Conservation (phyloP, 2,329 filamentous ascomycete genomes). For the Grosmannia serpens region DNA sequence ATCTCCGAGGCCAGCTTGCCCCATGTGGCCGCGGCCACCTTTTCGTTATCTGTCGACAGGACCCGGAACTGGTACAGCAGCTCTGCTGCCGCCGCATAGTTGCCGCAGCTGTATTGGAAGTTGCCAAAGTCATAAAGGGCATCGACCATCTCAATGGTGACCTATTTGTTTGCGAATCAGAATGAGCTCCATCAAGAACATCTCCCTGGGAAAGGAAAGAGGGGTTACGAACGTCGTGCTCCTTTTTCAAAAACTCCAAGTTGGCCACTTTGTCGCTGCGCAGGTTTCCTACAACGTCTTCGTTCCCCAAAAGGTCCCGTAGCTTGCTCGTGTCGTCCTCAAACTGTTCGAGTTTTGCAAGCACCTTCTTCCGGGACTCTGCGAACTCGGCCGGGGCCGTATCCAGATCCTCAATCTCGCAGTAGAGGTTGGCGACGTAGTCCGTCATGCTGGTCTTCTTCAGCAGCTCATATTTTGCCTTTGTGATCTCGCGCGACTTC, state of each 20-base stretch:
- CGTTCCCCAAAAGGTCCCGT: conserved; percentile 71
- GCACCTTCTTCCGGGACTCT: conserved; percentile 79
- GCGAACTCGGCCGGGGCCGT: conserved; percentile 75
- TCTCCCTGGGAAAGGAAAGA: not conserved
- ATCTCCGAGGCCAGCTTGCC: conserved; percentile 96
- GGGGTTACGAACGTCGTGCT: conserved; percentile 62
- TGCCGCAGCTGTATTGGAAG: conserved; percentile 96
- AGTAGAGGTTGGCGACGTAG: conserved; percentile 86
- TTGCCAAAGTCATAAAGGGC: conserved; percentile 91
- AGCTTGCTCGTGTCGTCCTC: conserved; percentile 85
- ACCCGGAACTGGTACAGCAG: conserved; percentile 97
- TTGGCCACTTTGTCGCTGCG: conserved; percentile 97
- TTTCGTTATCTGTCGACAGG: conserved; percentile 96
- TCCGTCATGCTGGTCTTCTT: conserved; percentile 99
- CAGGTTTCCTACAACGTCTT: conserved; percentile 82
- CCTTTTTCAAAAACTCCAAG: conserved; percentile 94
- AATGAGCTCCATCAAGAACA: not conserved
- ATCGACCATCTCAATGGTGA: conserved; percentile 92
- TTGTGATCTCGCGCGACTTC: conserved; percentile 58
- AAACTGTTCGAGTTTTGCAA: conserved; percentile 70
- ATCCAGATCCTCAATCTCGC: conserved; percentile 72
- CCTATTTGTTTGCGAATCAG: conserved; percentile 23
- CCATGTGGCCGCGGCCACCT: conserved; percentile 91
- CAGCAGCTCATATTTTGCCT: conserved; percentile 85
- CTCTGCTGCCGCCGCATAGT: conserved; percentile 82